A percentile compares a stretch with the other conserved stretches of the same genome.
phyloP scores from a whole-genome alignment of 2,329 filamentous ascomycete species.

The Bipolaris bicolor region DNA sequence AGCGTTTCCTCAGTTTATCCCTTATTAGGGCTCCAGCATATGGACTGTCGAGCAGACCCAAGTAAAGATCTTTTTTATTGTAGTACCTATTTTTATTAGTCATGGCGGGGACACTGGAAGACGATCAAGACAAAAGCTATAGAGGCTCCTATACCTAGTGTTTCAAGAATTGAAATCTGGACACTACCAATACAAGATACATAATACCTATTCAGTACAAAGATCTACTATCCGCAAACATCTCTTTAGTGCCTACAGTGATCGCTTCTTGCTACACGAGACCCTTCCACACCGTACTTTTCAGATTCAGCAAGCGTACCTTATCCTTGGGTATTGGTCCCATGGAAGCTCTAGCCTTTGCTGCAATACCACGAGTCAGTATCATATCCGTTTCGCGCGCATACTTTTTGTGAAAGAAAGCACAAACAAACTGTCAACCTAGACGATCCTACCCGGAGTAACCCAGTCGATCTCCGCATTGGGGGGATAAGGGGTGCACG shows the following conservation, averaged over 20 bases:
- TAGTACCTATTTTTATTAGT: conserved; percentile 8
- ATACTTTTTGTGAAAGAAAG: too few species aligned
- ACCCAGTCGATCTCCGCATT: too few species aligned
- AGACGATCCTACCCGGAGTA: too few species aligned
- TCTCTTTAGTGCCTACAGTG: not conserved
- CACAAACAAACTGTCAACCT: too few species aligned
- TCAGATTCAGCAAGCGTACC: too few species aligned
- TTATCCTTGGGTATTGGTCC: too few species aligned
- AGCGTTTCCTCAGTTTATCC: conserved; percentile 13
- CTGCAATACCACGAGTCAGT: too few species aligned
- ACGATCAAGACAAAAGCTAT: not conserved
- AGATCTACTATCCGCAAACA: not conserved
- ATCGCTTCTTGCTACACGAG: not conserved
- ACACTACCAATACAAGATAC: not conserved
- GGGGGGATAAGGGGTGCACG: not conserved
- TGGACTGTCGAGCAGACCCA: conserved; percentile 10
- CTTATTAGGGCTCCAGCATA: conserved; percentile 16
- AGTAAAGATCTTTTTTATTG: conserved; percentile 1
- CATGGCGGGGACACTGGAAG: not conserved
- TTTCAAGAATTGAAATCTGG: not conserved
- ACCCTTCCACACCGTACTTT: not conserved
- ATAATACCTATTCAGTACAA: not conserved
- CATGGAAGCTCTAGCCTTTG: too few species aligned
- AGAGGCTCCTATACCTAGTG: not conserved
- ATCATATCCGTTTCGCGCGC: too few species aligned